These are phyloP conservation scores for Benincasa hispida DNA, from an alignment of 306 rosid species.

Conservation along the genomic window DNA sequence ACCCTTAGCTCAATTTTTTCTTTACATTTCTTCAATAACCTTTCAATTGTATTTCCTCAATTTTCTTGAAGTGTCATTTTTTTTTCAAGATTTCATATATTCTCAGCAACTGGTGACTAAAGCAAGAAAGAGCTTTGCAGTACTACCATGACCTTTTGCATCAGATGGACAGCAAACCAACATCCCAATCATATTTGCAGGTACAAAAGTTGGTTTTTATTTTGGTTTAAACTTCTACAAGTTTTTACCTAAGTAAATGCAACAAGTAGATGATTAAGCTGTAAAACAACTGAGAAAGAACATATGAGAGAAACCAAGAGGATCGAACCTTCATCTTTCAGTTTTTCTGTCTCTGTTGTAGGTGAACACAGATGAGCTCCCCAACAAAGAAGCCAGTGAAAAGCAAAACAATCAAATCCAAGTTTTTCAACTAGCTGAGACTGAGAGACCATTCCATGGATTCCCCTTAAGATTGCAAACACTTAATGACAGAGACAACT, in stretches of 20 bases:
- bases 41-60: neutral
- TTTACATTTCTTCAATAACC: neutral
- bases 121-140: neutral
- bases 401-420: slow-evolving; percentile 11
- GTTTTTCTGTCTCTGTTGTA: slow-evolving; percentile 1
- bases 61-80: neutral
- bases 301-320: neutral
- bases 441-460: neutral
- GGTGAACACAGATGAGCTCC: neutral
- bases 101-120: neutral
- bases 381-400: slow-evolving; percentile 1
- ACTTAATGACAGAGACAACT: neutral
- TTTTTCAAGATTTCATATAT: neutral
- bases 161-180: neutral
- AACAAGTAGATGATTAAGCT: neutral
- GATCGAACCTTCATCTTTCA: slow-evolving; percentile 49
- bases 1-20: neutral
- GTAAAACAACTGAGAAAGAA: neutral
- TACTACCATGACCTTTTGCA: neutral
- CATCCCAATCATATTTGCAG: neutral
- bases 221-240: neutral
- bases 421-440: neutral
- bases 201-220: neutral
- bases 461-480: neutral
- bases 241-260: neutral